Evolutionary conservation across 2,329 filamentous ascomycete species (phyloP), one percentile per base, ranked within the genome.

Genomic region (Claviceps pazoutovae): DNA sequence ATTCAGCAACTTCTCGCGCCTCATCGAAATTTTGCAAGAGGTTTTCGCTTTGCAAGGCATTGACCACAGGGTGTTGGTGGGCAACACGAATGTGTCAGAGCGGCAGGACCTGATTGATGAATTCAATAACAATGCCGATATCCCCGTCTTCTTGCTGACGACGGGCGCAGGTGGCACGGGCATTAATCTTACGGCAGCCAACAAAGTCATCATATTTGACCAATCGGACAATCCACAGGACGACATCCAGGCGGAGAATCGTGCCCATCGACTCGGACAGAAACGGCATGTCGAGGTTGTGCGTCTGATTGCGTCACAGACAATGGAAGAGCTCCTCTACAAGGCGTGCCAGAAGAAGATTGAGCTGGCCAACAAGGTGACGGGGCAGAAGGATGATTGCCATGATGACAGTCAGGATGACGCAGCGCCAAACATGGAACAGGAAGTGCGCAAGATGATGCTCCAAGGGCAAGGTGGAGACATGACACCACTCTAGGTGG

Each of bases 201-300:
- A 97, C 72, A 97, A 96, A 69, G 91, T 98, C 59, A 81, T 98
- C 67, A 93, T 98, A 61, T 96, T 97, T 65, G 93, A 98, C 67
- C 86, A 86, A 56, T 88, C 84, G n/a, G 95, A 96, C 71, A 98
- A 98, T 60, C 93, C 93, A 0, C 93, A 98, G 64, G 91, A 97
- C 59, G 93, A 98, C 63, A 83, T 95, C n/a, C 93, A 98, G 66
- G 93, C 93, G 0, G 93, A 97, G 72, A 97, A 98, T 66, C 83
- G 93, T 17, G 93, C 93, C 0, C 93, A 98, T 68, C 84, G 93
- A 14, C 87, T 98, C 8, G 93, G 93, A 0, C 93, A 98, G 71
- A 90, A 80, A 34, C 76, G 87, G 16, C 85, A 91, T 38, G 93
- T 98, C 1, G 91, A 98, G 64, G 86, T 98, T 42, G 82, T 95